Evolutionary conservation across 176 grass and related monocot species (phyloP).

Genomic region (Metroxylon sagu): DNA sequence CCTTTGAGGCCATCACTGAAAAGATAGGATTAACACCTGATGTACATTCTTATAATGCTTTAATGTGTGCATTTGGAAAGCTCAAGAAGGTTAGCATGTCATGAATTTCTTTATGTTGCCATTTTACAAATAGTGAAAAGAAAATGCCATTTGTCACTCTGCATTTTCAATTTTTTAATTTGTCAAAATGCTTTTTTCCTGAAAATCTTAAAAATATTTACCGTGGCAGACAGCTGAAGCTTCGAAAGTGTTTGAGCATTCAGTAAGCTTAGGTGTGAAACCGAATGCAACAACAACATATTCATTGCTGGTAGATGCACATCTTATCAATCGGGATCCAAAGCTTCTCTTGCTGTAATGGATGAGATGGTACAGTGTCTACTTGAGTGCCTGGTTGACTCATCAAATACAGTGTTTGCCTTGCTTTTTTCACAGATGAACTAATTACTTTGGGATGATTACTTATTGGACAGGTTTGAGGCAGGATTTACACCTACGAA

Average conservation of each 20-base stretch:
- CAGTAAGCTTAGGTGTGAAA: conserved; percentile 59
- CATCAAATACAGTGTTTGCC: too few species aligned
- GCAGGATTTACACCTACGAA: conserved; percentile 75
- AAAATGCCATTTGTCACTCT: conserved; percentile 2
- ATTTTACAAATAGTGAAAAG: too few species aligned
- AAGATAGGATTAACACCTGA: conserved; percentile 72
- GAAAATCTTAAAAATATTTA: background rate
- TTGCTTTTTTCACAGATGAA: conserved; percentile 4
- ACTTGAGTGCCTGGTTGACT: too few species aligned
- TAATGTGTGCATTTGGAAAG: conserved; percentile 84
- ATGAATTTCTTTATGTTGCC: background rate
- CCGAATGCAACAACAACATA: conserved; percentile 89
- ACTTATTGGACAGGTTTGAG: conserved; percentile 42
- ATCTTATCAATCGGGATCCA: conserved; percentile 70
- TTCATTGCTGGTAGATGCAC: conserved; percentile 57
- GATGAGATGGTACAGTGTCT: conserved; percentile 41
- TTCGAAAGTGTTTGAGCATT: conserved; percentile 71
- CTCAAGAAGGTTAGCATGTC: conserved; percentile 54
- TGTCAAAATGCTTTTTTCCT: conserved; percentile 8
- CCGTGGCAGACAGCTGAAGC: conserved; percentile 61
- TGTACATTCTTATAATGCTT: conserved; percentile 92
- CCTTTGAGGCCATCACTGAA: conserved; percentile 72
- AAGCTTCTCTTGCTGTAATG: conserved; percentile 58
- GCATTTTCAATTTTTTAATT: background rate
- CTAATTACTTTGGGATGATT: conserved; percentile 12